phyloP scores from a whole-genome alignment of 257 asterid genomes.

The Craterostigma plantagineum region DNA sequence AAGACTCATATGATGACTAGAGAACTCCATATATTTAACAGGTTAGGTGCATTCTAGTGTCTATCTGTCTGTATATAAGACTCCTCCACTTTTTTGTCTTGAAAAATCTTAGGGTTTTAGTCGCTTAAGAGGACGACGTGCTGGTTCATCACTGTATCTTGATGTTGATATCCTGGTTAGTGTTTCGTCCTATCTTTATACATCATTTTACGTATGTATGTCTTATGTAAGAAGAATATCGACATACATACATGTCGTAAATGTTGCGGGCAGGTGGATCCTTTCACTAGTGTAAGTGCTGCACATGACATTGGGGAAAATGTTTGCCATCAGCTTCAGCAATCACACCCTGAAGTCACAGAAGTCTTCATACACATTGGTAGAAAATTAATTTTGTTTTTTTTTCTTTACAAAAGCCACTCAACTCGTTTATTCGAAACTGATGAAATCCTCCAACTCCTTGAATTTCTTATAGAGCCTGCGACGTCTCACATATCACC shows the following conservation, averaged over 20 bases:
- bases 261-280: slow-evolving; percentile 84
- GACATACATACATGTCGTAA: too few species aligned
- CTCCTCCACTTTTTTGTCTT: too few species aligned
- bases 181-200: too few species aligned
- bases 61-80: too few species aligned
- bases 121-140: slow-evolving; percentile 87
- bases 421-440: slow-evolving; percentile 12
- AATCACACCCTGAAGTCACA: slow-evolving; percentile 62
- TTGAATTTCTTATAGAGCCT: slow-evolving; percentile 8
- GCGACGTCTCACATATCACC: too few species aligned
- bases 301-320: slow-evolving; percentile 85
- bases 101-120: slow-evolving; percentile 59
- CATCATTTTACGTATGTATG: too few species aligned
- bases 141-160: slow-evolving; percentile 81
- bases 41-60: too few species aligned
- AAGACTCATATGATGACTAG: too few species aligned
- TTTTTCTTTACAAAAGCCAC: slow-evolving; percentile 38
- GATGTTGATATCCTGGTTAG: slow-evolving; percentile 88
- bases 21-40: too few species aligned
- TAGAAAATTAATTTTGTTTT: slow-evolving; percentile 18
- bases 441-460: background rate
- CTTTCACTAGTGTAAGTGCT: slow-evolving; percentile 88
- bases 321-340: slow-evolving; percentile 58
- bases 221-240: too few species aligned
- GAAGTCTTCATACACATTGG: slow-evolving; percentile 94